These are phyloP conservation scores for Trichoderma sp. DNA, from an alignment of 2,329 filamentous ascomycete species.

Conservation along the genomic window DNA sequence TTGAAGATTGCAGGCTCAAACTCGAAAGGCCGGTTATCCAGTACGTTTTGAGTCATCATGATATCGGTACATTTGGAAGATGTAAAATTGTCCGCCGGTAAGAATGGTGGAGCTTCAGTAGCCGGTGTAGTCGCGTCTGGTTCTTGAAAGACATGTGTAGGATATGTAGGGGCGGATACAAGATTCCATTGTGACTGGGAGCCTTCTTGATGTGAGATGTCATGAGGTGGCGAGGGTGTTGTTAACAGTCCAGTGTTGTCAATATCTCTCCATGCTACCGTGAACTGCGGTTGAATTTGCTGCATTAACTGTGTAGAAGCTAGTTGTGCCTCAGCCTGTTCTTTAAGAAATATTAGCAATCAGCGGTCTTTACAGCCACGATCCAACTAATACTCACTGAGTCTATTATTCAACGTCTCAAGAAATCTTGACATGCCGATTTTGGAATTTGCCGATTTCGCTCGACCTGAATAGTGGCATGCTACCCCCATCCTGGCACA, in stretches of 20 bases:
- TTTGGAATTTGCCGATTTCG: conserved; percentile 18
- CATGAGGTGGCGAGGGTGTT: not conserved
- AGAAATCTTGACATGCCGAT: conserved; percentile 21
- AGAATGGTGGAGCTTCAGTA: not conserved
- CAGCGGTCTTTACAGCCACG: not conserved
- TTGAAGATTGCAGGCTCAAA: conserved; percentile 7
- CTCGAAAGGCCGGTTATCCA: not conserved
- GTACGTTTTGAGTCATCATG: not conserved
- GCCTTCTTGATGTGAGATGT: not conserved
- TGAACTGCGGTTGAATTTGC: not conserved
- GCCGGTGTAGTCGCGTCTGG: not conserved
- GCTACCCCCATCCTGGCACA: conserved; percentile 16
- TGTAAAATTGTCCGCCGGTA: not conserved
- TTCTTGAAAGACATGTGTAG: conserved; percentile 5
- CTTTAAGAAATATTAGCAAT: not conserved
- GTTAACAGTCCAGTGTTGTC: not conserved
- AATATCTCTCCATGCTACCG: conserved; percentile 13
- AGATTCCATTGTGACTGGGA: not conserved
- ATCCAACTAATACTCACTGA: not conserved
- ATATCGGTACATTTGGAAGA: not conserved
- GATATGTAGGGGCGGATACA: not conserved
- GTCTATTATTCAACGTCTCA: not conserved
- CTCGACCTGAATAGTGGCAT: conserved; percentile 20
- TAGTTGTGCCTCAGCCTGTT: conserved; percentile 24
- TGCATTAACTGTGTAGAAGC: not conserved